Base-by-base conservation (phyloP, 2,329 filamentous ascomycete genomes). In the Monosporascus ibericus region DNA sequence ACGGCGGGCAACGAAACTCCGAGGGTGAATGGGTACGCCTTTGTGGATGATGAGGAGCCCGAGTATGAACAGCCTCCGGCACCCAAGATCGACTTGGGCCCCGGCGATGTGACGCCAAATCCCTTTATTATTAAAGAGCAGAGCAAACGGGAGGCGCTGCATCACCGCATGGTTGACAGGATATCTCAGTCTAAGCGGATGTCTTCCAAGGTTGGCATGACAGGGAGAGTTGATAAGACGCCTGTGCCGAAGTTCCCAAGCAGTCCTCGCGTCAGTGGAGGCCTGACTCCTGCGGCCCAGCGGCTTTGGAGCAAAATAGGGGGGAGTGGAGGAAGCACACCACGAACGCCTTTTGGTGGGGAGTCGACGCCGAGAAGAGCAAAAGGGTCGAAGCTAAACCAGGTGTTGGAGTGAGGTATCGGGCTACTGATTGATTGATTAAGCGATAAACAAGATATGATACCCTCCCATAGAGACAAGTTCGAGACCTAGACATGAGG, bases 1-100 rank as follows among this genome's bases (percentile, higher is more conserved):
- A 68, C 74, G 9, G 77, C 77, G 2, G 87, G 86, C 17, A 80
- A 78, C 53, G 91, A 95, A 68, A 97, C 92, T 0, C 94, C 92
- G 0, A 81, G 90, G 2, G 89, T 97, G 0, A 95, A 95, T 57
- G 94, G 94, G 1, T 99, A 96, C 68, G 82, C 90, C 0, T 97
- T 96, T 70, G 92, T 99, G 37, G 91, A 96, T 60, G 90, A 95
- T 52, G 88, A 87, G 48, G 77, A 81, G 40, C 80, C 81, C 0
- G 77, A 77, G 17, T 63, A 76, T 49, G 75, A 76, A 48, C 60
- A 74, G 17, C 60, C 64, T 2, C 63, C 68, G 7, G 55, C 66
- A 46, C 70, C 75, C n/a, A 57, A 73, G 56, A 76, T 87, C 63
- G 71, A 85, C 50, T 72, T 88, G 7, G 79, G 83, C 1, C 73